Conservation (phyloP, 495 filamentous ascomycete species). For the Penicillium cataractarum region DNA sequence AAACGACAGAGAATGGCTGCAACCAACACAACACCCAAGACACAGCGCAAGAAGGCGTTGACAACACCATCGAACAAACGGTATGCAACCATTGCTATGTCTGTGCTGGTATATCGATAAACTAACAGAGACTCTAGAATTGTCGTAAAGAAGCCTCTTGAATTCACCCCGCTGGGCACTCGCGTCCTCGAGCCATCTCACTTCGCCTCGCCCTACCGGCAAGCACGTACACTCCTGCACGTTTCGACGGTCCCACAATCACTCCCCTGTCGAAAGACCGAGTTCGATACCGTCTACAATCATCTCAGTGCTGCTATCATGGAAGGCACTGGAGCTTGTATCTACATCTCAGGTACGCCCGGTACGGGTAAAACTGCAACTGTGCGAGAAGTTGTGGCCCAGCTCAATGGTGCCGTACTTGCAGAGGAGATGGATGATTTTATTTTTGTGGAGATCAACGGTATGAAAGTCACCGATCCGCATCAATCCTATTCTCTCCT, state of each 20-base stretch:
- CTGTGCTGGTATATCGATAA: not conserved
- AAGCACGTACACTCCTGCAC: conserved; percentile 86
- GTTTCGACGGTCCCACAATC: conserved; percentile 88
- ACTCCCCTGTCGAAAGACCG: conserved; percentile 88
- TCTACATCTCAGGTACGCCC: conserved; percentile 98
- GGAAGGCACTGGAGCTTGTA: conserved; percentile 90
- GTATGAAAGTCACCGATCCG: conserved; percentile 98
- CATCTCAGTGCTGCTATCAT: conserved; percentile 94
- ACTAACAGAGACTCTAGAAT: conserved; percentile 50
- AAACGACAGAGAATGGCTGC: conserved; percentile 58
- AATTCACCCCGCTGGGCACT: conserved; percentile 93
- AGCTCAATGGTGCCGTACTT: conserved; percentile 80
- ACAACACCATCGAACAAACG: conserved; percentile 76
- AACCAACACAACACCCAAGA: conserved; percentile 61
- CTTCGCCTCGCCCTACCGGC: conserved; percentile 83
- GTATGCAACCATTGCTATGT: conserved; percentile 28
- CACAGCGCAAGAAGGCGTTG: conserved; percentile 54
- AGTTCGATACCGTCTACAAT: conserved; percentile 89
- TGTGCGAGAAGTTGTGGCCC: conserved; percentile 90
- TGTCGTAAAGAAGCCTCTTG: conserved; percentile 84
- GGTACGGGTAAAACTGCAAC: conserved; percentile 99
- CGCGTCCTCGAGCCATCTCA: conserved; percentile 78
- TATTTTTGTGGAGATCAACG: conserved; percentile 99
- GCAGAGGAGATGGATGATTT: conserved; percentile 97
- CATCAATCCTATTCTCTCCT: conserved; percentile 94